phyloP scores from a whole-genome alignment of 2,329 filamentous ascomycete species.

The Seiridium unicorne region DNA sequence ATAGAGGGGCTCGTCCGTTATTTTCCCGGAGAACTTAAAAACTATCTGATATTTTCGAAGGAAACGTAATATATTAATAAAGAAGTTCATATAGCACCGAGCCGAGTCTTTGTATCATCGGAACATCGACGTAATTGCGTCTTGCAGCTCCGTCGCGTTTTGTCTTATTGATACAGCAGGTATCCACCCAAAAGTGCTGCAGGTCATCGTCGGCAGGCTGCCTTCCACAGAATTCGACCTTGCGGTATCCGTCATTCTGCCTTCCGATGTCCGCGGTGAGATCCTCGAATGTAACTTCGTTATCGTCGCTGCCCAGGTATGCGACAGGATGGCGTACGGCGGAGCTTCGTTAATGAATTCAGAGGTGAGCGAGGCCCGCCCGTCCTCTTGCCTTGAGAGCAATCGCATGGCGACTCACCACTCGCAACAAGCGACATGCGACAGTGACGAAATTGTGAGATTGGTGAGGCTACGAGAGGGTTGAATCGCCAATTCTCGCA shows the following conservation, averaged over 20 bases:
- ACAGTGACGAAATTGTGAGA: too few relatives aligned
- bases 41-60: too few relatives aligned
- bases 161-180: conserved; percentile 15
- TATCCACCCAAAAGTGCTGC: conserved; percentile 1
- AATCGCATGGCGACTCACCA: neutral
- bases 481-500: too few relatives aligned
- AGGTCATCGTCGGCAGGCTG: neutral
- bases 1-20: too few relatives aligned
- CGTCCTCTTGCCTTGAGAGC: neutral
- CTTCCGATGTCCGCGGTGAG: neutral
- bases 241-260: neutral
- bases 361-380: neutral
- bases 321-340: conserved; percentile 21
- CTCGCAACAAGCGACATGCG: too few relatives aligned
- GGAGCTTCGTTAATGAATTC: neutral
- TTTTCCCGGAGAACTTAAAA: too few relatives aligned
- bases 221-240: neutral
- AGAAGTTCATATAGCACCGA: conserved; percentile 17
- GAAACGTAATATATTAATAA: too few relatives aligned
- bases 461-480: too few relatives aligned
- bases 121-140: conserved; percentile 19
- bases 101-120: conserved; percentile 13
- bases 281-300: neutral
- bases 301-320: conserved; percentile 14
- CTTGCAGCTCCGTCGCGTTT: conserved; percentile 13